Conservation (phyloP, 192 early-diverging fungal genomes). For the Coemansia sp. region DNA sequence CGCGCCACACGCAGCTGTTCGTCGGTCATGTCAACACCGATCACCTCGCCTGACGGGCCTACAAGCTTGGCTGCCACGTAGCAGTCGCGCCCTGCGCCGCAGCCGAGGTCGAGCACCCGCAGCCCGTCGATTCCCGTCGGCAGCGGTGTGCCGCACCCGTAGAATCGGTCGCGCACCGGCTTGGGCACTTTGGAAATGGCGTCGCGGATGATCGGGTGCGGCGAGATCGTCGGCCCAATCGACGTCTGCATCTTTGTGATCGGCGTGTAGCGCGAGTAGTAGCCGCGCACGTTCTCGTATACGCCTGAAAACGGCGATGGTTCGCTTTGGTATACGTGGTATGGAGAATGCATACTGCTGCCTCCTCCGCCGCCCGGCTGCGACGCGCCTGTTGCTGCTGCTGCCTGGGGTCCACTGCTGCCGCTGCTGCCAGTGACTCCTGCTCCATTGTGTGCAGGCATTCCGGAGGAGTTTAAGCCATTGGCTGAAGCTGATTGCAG, state of each 20-base stretch:
- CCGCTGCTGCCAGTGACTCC: neutral
- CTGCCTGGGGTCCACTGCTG: neutral
- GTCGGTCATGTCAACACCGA: conserved; percentile 56
- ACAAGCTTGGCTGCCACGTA: conserved; percentile 52
- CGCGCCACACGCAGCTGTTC: conserved; percentile 51
- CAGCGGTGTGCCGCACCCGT: conserved; percentile 50
- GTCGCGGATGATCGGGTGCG: conserved; percentile 37
- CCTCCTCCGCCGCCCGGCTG: neutral
- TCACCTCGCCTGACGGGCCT: conserved; percentile 47
- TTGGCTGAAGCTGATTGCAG: conserved; percentile 10
- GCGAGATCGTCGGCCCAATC: conserved; percentile 38
- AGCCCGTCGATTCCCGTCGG: conserved; percentile 50
- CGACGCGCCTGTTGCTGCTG: neutral
- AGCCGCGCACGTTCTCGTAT: conserved; percentile 53
- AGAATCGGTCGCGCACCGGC: conserved; percentile 47
- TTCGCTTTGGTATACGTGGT: neutral
- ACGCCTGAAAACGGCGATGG: conserved; percentile 37
- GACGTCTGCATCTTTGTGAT: conserved; percentile 45
- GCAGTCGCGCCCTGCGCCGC: conserved; percentile 53
- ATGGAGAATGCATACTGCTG: neutral
- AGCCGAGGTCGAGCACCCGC: conserved; percentile 51
- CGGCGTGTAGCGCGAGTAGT: conserved; percentile 51
- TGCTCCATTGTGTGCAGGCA: neutral
- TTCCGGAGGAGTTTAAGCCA: neutral
- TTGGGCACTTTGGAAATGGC: conserved; percentile 37